These are phyloP conservation scores for Metschnikowia cerradonensis DNA, from an alignment of 805 yeast species.

Conservation along the genomic window DNA sequence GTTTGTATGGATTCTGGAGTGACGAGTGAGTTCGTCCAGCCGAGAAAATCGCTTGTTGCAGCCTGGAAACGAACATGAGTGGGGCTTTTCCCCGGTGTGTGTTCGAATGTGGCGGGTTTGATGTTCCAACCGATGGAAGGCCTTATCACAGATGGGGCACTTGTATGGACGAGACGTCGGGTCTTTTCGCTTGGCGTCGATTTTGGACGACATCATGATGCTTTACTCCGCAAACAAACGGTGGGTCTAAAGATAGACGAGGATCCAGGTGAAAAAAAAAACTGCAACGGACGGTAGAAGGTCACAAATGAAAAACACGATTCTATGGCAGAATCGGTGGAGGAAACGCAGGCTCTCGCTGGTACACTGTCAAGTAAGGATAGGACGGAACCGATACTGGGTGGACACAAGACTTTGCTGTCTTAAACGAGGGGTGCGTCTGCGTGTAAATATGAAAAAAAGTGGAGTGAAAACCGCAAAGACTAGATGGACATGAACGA, in stretches of 20 bases:
- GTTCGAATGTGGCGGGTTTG: conserved; percentile 77
- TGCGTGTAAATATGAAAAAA: background rate
- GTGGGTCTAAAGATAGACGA: background rate
- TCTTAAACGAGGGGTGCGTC: conserved; percentile 4
- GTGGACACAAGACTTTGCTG: background rate
- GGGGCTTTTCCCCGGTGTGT: conserved; percentile 81
- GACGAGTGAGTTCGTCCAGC: conserved; percentile 72
- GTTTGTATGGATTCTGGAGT: conserved; percentile 66
- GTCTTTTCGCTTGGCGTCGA: conserved; percentile 18
- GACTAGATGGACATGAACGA: background rate
- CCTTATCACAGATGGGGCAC: conserved; percentile 71
- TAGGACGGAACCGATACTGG: background rate
- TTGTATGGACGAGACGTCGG: conserved; percentile 52
- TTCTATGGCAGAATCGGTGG: background rate
- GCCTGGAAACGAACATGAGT: conserved; percentile 67
- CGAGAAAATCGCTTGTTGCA: conserved; percentile 66
- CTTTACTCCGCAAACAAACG: background rate
- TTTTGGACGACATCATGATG: conserved; percentile 14
- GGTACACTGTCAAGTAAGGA: background rate
- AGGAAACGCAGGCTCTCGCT: background rate
- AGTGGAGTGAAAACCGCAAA: background rate
- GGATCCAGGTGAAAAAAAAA: too few relatives aligned
- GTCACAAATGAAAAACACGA: too few relatives aligned
- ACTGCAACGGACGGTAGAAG: too few relatives aligned
- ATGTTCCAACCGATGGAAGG: conserved; percentile 72